A percentile compares a stretch with the other conserved stretches of the same genome.
Conservation (phyloP, 345 rosid species). For the Anacardium occidentale region DNA sequence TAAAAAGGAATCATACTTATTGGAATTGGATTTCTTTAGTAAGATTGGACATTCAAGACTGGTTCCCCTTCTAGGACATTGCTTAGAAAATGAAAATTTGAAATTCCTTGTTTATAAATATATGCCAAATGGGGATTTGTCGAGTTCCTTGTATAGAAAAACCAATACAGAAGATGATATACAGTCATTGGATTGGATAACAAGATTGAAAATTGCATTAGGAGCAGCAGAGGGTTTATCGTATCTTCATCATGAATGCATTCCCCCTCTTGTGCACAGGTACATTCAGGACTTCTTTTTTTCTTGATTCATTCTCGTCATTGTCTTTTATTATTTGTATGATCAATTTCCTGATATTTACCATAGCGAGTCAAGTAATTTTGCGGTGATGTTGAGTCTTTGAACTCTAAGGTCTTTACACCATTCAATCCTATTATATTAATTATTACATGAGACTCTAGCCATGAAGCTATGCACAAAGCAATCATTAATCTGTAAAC, state of each 20-base stretch:
- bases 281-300: conserved; percentile 26
- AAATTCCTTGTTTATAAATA: conserved; percentile 79
- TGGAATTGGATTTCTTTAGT: conserved; percentile 81
- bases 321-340: conserved; percentile 2
- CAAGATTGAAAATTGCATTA: conserved; percentile 88
- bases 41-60: conserved; percentile 72
- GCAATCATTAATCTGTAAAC: neutral
- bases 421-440: neutral
- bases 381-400: neutral
- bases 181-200: conserved; percentile 96
- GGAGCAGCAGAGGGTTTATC: conserved; percentile 93
- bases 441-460: neutral
- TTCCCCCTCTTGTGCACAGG: conserved; percentile 91
- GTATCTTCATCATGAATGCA: conserved; percentile 90
- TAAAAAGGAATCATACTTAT: conserved; percentile 57
- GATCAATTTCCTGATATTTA: neutral
- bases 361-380: neutral
- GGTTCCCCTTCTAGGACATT: conserved; percentile 86
- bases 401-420: no score
- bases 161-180: conserved; percentile 58
- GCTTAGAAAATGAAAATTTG: conserved; percentile 73
- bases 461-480: neutral
- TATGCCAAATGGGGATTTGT: conserved; percentile 86
- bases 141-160: conserved; percentile 73
- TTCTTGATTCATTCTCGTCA: neutral